Evolutionary conservation across 768 basidiomycete species (phyloP).

Genomic region (Amanita exitialis): DNA sequence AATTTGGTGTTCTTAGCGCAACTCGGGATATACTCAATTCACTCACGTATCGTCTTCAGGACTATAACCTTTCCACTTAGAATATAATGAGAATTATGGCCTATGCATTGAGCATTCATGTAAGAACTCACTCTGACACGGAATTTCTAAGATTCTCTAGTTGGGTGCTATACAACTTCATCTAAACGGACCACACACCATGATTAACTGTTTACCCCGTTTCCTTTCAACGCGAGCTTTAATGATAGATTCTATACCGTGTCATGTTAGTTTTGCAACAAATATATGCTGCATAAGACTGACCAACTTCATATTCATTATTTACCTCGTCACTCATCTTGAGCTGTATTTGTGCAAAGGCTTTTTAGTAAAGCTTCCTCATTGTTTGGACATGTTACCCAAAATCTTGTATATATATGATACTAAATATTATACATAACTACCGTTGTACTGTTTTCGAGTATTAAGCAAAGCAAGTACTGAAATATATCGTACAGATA

Average conservation of each 20-base stretch:
- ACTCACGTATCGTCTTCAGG: conserved; percentile 50
- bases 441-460: not conserved
- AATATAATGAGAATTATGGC: conserved; percentile 1
- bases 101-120: not conserved
- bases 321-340: conserved; percentile 26
- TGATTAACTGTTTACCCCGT: conserved; percentile 32
- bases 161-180: not conserved
- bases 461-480: conserved; percentile 1
- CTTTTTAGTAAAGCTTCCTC: not conserved
- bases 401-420: not conserved
- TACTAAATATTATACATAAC: not conserved
- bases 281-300: conserved; percentile 15
- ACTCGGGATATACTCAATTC: conserved; percentile 3
- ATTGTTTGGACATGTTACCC: conserved; percentile 2
- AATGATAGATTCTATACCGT: conserved; percentile 36
- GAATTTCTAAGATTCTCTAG: conserved; percentile 33
- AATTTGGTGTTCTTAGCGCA: not conserved
- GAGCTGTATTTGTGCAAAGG: not conserved
- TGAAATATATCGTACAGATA: conserved; percentile 7
- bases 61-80: conserved; percentile 54
- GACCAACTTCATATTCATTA: conserved; percentile 62
- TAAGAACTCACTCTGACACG: conserved; percentile 40
- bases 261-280: conserved; percentile 4
- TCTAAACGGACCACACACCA: conserved; percentile 29
- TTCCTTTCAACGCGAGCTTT: conserved; percentile 39